Evolutionary conservation across 495 filamentous ascomycete species (phyloP), one percentile per base, ranked within the genome.

Genomic region (Xylaria nigripes): DNA sequence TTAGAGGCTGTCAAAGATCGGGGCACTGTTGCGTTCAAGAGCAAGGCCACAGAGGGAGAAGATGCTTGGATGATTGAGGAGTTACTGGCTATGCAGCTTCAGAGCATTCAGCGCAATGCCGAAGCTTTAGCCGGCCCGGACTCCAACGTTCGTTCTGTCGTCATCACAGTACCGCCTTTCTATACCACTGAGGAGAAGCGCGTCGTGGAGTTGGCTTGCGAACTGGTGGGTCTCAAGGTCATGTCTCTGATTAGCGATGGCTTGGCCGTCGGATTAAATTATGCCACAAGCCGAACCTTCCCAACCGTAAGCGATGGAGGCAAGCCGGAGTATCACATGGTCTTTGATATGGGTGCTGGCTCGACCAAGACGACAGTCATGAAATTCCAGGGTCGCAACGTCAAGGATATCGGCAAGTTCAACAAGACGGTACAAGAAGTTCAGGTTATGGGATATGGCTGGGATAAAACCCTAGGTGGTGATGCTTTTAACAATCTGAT

Each of bases 371-470:
- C 92, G n/a, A 94, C 90, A 7, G 76, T 99, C 16, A 65, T 99
- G 66, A 86, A 81, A 61, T 95, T 97, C 74, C 91, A 95, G 66
- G 87, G 86, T 63, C 82, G 82, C 59, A 85, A 77, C 6, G 87
- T 97, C 45, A 99, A 96, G 75, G 90, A 96, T 64, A 72, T 94
- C 54, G 91, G 93, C 42, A 86, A 84, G 61, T 94, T 81, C 78
- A 99, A 95, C 74, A 99, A 99, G 77, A 95, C 91, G 12, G 70
- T 97, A 45, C 93, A 96, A 68, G 93, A 97, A 70, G 83, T 97
- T 22, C 80, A 86, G 43, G 89, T 96, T 44, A 56, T 97, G 47
- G 93, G 90, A 48, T 75, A 79, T 50, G 87, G 89, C 36, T 97
- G 90, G 88, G 92, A 97, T 62, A 83, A 81, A 62, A 86, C 85